Evolutionary conservation across 805 yeast species (phyloP), one percentile per base, ranked within the genome.

Genomic region (Candida khao-thaluensis): DNA sequence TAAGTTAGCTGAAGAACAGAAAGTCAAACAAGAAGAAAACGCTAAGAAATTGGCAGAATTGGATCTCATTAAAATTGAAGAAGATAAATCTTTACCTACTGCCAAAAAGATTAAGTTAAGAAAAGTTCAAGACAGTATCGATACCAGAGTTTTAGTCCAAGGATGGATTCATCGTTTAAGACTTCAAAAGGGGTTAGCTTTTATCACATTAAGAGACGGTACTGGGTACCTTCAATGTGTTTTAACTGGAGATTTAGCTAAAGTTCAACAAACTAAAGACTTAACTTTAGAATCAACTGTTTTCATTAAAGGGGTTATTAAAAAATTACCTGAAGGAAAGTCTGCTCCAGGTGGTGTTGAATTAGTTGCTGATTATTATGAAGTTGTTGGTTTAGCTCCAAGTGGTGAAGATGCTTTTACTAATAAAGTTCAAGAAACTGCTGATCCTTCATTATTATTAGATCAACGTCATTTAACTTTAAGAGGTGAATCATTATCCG

Each of bases 91-190:
- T 10, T 74, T 87, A 52, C 89, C 95, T 40, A 57, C 53, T 24
- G 91, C 97, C 31, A 58, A 64, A 40, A 77, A 69, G 56, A 74
- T 80, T 61, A 90, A 87, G 67, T 76, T 93, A 54, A 62, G 69
- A 45, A 51, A 73, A 7, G 62, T 82, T 37, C 73, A 74, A 42
- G 72, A 67, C 5, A 54, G 64, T 53, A 73, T 88, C 29, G 93
- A 80, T 42, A 51, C 69, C 46, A 80, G 99, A 63, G 88, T 88
- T 38, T 60, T 72, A 40, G 82, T 91, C 30, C 81, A 80, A 49
- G 99, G 99, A 46, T 93, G 99, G 99, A 75, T 93, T 45, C 99
- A 93, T 65, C 83, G 99, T 62, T 73, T 95, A 53, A 82, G 99
- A 64, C 53, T 79, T 30, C 98, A 93, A 66, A 93, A 95, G 71